These are phyloP conservation scores for Brettanomyces bruxellensis DNA, from an alignment of 805 yeast species.

Conservation along the genomic window DNA sequence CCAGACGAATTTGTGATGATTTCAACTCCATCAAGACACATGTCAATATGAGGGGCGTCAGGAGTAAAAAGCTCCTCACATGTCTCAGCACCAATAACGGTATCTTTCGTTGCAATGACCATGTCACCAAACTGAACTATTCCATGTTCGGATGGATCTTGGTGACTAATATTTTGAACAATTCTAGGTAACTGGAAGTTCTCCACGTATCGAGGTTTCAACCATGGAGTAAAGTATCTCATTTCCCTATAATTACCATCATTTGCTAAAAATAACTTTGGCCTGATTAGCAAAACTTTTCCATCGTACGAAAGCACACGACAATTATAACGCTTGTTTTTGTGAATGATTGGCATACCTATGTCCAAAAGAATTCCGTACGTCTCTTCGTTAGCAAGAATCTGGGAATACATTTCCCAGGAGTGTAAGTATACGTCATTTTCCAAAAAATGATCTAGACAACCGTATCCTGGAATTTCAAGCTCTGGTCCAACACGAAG, in stretches of 20 bases:
- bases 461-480: slow-evolving; percentile 91
- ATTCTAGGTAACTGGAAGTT: slow-evolving; percentile 60
- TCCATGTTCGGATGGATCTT: slow-evolving; percentile 20
- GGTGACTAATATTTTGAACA: slow-evolving; percentile 60
- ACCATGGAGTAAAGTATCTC: slow-evolving; percentile 96
- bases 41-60: slow-evolving; percentile 83
- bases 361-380: slow-evolving; percentile 76
- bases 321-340: slow-evolving; percentile 85
- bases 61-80: slow-evolving; percentile 98
- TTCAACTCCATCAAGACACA: slow-evolving; percentile 96
- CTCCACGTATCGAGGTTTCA: slow-evolving; percentile 68
- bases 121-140: slow-evolving; percentile 86
- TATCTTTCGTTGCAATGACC: slow-evolving; percentile 71
- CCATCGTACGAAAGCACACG: slow-evolving; percentile 77
- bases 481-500: slow-evolving; percentile 96
- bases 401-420: slow-evolving; percentile 89
- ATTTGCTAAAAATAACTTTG: slow-evolving; percentile 88
- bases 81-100: slow-evolving; percentile 94
- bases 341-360: slow-evolving; percentile 91
- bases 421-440: slow-evolving; percentile 81
- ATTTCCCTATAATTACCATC: slow-evolving; percentile 98
- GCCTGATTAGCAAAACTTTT: slow-evolving; percentile 75
- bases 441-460: slow-evolving; percentile 89
- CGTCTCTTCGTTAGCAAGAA: slow-evolving; percentile 58
- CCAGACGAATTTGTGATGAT: slow-evolving; percentile 94